Base-by-base conservation (phyloP, 192 early-diverging fungal genomes). In the Diversispora eburnea region DNA sequence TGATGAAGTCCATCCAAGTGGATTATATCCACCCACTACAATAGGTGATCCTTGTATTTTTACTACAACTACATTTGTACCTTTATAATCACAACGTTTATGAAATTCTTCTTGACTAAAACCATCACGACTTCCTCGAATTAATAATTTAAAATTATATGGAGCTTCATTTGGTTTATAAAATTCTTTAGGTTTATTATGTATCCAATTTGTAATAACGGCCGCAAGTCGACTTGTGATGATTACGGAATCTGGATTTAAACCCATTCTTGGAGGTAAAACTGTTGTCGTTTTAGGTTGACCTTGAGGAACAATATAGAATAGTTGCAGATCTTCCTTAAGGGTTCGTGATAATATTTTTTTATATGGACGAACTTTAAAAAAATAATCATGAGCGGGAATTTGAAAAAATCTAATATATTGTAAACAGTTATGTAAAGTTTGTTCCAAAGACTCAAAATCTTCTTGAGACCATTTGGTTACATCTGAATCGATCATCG, bases 361-460 rank as follows among this genome's bases (percentile, higher is more conserved):
- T 22, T 45, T 42, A 39, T 46, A 71, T 46, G 70, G 70, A 9
- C 56, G 56, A 22, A 71, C 43, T 33, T 59, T 46, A 71, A 59
- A 43, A 59, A 41, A 71, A 59, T 71, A 71, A 20, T 71, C 43
- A 8, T n/a, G 4, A 10, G 70, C 8, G 42, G 70, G 8, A 33
- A 71, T 71, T 71, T 56, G 57, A 71, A 71, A 59, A 22, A 71
- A 71, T 45, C 57, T 43, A 43, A 71, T 59, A 42, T 46, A 22
- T 45, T 10, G 55, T 39, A 71, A 59, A 56, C n/a, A 47, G 1
- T 45, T 9, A 4, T 43, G 56, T 17, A 71, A 17, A 9, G 43
- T 59, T 71, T 19, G 19, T 46, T 56, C 41, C 10, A 71, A 46
- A 20, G 19, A 12, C 9, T 47, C 22, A 59, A 71, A 17, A 46